Base-by-base conservation (phyloP, 345 rosid genomes). In the Populus nigra region DNA sequence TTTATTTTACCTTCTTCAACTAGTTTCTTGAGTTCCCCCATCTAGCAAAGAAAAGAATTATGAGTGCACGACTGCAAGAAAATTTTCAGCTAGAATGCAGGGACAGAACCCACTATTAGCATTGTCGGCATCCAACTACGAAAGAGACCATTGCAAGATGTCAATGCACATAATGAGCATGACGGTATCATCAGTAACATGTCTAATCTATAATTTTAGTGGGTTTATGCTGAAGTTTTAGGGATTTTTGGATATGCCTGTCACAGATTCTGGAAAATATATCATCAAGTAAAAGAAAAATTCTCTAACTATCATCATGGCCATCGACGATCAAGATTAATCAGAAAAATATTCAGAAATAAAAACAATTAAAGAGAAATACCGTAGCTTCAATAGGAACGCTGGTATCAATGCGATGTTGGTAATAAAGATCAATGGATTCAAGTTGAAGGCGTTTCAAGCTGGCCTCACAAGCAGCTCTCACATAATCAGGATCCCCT, bases 1-100 rank as follows among this genome's bases (percentile, higher is more conserved):
- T 90, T 93, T 75, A 93, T 82, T 74, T 93, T 90, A 53, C 97
- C 94, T 76, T 89, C 94, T 77, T 87, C 92, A 3, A 90, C 89
- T 0, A 93, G 87, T 67, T 89, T 93, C 89, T 91, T 90, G 47
- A 93, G 70, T 76, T 87, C 92, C 35, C 93, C 90, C 31, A 86
- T 73, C 90, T 83, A 25, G 55, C 10, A 65, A 45, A 47, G 53
- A 35, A 22, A 62, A 55, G 4, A n/a, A 1, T 8, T 39, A 39
- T 8, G 9, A 39, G 43, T 39, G 2, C 8, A 39, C 43, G 0
- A 39, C 10, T 12, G 23, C n/a, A 18, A 55, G 23, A 16, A 9
- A 16, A 20, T 62, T n/a, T 17, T 27, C 0, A 7, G 13, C 16
- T 9, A 62, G 43, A 39, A 39, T 39, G 43, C 43, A 33, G 36